Base-by-base conservation (phyloP, 108 stramenopile genomes). In the Craspedostauros australis region DNA sequence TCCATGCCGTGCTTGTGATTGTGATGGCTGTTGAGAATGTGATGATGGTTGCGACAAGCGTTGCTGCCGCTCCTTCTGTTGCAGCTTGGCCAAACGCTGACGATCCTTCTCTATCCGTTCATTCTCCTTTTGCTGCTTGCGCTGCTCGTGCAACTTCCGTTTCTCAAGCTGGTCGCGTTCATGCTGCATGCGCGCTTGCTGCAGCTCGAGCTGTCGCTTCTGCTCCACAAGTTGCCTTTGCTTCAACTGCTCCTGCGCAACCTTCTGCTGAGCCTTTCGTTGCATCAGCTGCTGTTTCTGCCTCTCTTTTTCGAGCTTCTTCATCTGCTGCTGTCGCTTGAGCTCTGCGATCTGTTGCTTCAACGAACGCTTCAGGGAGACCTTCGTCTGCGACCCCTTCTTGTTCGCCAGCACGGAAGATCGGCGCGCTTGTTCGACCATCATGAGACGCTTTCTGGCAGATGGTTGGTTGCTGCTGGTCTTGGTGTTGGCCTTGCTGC, bases 321-420 rank as follows among this genome's bases (percentile, higher is more conserved):
- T 39, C 20, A 36, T 27, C 34, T 54, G 52, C 50, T 64, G 50
- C 51, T 57, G 58, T 38, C 64, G 70, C 26, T 84, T 76, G 48
- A 84, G 57, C 25, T 48, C 32, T 23, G 72, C 73, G 46, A 84
- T 80, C 57, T 84, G 73, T 31, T 74, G 66, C 51, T 84, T 84
- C 23, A 80, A 59, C 57, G 67, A 57, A 19, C 70, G 57, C 64
- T 75, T 77, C 41, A 82, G 64, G 5, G 51, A 38, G 12, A 25
- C n/a, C n/a, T 28, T 30, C 8, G 25, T 24, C 27, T 45, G 33
- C 11, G 16, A 12, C 29, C 31, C 21, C 18, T 14, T 9, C 9
- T 11, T 11, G 11, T 9, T 11, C 34, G 34, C 11, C 14, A 36
- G 34, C 34, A 9, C 34, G 9, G 34, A 9, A 36, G 34, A 11